phyloP scores from a whole-genome alignment of 2,329 filamentous ascomycete species.

The Aspergillus sp. region DNA sequence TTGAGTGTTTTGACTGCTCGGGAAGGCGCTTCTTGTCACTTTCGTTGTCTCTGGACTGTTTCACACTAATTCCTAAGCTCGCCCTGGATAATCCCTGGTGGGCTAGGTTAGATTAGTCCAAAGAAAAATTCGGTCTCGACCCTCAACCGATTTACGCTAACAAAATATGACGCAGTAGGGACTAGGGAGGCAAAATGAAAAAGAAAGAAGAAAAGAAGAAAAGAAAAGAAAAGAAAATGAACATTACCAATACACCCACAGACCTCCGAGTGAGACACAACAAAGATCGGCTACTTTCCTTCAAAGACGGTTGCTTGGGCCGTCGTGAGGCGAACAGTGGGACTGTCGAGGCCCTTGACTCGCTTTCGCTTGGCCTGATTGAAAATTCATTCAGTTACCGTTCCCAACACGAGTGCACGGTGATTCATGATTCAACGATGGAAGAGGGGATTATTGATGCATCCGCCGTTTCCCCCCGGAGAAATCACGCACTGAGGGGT shows the following conservation, averaged over 20 bases:
- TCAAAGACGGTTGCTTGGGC: background rate
- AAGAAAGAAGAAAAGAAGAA: background rate
- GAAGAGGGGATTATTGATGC: no score
- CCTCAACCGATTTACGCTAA: background rate
- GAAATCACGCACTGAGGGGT: background rate
- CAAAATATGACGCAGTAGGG: background rate
- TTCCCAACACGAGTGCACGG: background rate
- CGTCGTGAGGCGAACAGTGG: background rate
- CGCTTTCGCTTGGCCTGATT: background rate
- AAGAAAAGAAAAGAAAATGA: background rate
- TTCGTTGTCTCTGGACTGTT: slow-evolving; percentile 9
- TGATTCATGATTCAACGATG: no score
- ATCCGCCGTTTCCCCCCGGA: background rate
- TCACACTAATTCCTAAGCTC: slow-evolving; percentile 2
- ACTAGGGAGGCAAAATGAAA: background rate
- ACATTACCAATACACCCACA: background rate
- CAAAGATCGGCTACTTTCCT: background rate
- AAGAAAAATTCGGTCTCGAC: background rate
- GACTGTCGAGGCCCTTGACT: background rate
- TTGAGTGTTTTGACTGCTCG: background rate
- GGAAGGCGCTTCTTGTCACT: background rate
- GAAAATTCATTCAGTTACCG: background rate
- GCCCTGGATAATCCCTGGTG: background rate
- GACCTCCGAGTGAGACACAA: background rate
- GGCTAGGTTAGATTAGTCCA: background rate